Evolutionary conservation across 1,284 basidiomycete species (phyloP).

Genomic region (Cerioporus squamosus): DNA sequence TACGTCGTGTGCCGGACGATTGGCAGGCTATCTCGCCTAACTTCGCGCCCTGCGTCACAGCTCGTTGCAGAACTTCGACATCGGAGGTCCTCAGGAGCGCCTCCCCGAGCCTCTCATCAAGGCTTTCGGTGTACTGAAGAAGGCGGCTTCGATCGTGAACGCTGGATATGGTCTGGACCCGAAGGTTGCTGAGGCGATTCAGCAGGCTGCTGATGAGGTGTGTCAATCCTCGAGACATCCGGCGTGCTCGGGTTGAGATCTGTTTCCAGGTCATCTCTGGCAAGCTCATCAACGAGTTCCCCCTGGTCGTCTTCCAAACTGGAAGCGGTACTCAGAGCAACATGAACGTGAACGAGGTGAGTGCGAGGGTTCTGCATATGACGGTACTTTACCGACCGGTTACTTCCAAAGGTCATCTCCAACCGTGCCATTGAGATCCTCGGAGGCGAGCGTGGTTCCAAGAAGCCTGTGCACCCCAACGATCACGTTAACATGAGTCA

Average conservation of each 20-base stretch:
- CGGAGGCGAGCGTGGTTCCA: slow-evolving; percentile 94
- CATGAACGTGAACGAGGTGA: slow-evolving; percentile 98
- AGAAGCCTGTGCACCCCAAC: slow-evolving; percentile 98
- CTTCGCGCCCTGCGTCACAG: slow-evolving; percentile 62
- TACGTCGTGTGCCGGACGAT: slow-evolving; percentile 34
- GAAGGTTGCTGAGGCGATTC: slow-evolving; percentile 89
- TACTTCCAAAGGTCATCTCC: slow-evolving; percentile 83
- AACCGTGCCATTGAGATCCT: slow-evolving; percentile 98
- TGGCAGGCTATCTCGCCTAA: neutral
- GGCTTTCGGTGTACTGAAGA: slow-evolving; percentile 98
- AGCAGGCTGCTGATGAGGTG: slow-evolving; percentile 93
- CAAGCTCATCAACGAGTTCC: slow-evolving; percentile 95
- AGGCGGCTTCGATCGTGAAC: slow-evolving; percentile 95
- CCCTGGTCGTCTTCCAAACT: slow-evolving; percentile 98
- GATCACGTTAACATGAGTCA: slow-evolving; percentile 99
- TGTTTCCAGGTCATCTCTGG: slow-evolving; percentile 86
- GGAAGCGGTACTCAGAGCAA: slow-evolving; percentile 99
- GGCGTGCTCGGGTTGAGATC: neutral
- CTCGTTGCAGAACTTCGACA: slow-evolving; percentile 98
- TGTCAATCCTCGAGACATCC: slow-evolving; percentile 23
- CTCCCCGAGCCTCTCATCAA: slow-evolving; percentile 95
- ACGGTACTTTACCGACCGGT: neutral
- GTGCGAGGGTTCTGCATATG: neutral
- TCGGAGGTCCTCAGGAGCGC: slow-evolving; percentile 92
- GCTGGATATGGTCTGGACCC: slow-evolving; percentile 90